Conservation (phyloP, 208 protist species). For the Herpetomonas tarakana region DNA sequence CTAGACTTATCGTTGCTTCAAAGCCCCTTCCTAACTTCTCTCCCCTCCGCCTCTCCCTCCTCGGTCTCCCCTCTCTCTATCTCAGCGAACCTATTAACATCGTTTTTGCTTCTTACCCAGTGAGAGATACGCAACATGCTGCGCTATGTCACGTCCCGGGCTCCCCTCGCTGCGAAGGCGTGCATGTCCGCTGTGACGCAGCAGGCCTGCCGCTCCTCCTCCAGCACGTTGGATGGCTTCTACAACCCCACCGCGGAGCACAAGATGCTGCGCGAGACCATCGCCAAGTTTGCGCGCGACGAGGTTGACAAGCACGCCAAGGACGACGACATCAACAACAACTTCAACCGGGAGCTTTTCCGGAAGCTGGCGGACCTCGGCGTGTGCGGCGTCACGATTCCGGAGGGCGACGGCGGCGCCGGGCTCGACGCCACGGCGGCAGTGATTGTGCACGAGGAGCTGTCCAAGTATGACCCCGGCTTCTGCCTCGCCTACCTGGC, state of each 20-base stretch:
- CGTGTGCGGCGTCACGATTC: slow-evolving; percentile 95
- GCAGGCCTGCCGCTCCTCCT: not conserved
- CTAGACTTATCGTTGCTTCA: too few species aligned
- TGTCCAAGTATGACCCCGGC: slow-evolving; percentile 74
- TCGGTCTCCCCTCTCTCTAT: too few species aligned
- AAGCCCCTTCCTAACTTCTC: too few species aligned
- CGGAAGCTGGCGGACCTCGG: slow-evolving; percentile 92
- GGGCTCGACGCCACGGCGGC: slow-evolving; percentile 82
- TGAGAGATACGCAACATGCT: not conserved
- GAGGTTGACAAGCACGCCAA: slow-evolving; percentile 53
- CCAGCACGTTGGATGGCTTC: slow-evolving; percentile 15
- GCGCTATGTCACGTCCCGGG: not conserved
- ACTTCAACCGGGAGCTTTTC: slow-evolving; percentile 89
- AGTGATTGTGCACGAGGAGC: slow-evolving; percentile 75
- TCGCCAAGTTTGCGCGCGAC: slow-evolving; percentile 51
- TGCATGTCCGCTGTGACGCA: not conserved
- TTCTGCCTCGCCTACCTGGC: slow-evolving; percentile 83
- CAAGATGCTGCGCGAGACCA: slow-evolving; percentile 52
- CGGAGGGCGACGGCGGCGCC: slow-evolving; percentile 85
- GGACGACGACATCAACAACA: slow-evolving; percentile 52
- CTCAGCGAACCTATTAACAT: too few species aligned
- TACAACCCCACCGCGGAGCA: slow-evolving; percentile 72
- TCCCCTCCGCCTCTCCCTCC: too few species aligned
- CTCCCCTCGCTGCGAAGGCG: not conserved
- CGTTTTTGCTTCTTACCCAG: too few species aligned